These are phyloP conservation scores for Lupinus albus DNA, from an alignment of 306 rosid species.

Conservation along the genomic window DNA sequence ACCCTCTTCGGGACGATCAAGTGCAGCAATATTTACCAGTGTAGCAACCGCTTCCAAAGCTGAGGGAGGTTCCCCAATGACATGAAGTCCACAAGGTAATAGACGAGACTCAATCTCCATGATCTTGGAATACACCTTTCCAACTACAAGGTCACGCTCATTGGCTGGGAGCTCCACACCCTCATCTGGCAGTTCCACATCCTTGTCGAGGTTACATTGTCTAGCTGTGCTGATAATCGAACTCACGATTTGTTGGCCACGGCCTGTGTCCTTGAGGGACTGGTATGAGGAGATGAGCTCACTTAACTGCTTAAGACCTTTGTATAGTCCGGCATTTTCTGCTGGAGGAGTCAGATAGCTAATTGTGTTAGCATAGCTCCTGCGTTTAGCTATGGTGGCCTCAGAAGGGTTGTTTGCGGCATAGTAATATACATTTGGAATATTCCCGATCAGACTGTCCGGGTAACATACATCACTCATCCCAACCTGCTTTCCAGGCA, in stretches of 20 bases:
- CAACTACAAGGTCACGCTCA: constrained; percentile 89
- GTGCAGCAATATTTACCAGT: constrained; percentile 93
- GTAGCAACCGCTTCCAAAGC: constrained; percentile 99
- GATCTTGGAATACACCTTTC: constrained; percentile 90
- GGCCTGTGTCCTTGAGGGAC: constrained; percentile 94
- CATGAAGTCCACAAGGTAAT: constrained; percentile 92
- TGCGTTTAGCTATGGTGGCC: constrained; percentile 97
- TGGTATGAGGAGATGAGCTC: constrained; percentile 96
- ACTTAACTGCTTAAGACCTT: constrained; percentile 94
- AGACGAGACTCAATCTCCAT: constrained; percentile 98
- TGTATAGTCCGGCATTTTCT: constrained; percentile 98
- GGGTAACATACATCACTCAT: constrained; percentile 98
- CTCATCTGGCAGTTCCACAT: constrained; percentile 85
- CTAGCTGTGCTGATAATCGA: constrained; percentile 95
- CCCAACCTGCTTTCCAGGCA: constrained; percentile 99
- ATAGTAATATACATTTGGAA: constrained; percentile 91
- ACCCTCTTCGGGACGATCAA: constrained; percentile 86
- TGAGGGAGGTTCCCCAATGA: constrained; percentile 97
- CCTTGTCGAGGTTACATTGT: constrained; percentile 98
- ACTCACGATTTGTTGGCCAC: constrained; percentile 93
- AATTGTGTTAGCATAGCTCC: constrained; percentile 97
- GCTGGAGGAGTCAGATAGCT: constrained; percentile 99
- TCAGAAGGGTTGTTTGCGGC: constrained; percentile 99
- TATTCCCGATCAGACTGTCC: constrained; percentile 90
- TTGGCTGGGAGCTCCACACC: constrained; percentile 75